These are phyloP conservation scores for Diplodia scrobiculata DNA, from an alignment of 2,329 filamentous ascomycete species.

Conservation along the genomic window DNA sequence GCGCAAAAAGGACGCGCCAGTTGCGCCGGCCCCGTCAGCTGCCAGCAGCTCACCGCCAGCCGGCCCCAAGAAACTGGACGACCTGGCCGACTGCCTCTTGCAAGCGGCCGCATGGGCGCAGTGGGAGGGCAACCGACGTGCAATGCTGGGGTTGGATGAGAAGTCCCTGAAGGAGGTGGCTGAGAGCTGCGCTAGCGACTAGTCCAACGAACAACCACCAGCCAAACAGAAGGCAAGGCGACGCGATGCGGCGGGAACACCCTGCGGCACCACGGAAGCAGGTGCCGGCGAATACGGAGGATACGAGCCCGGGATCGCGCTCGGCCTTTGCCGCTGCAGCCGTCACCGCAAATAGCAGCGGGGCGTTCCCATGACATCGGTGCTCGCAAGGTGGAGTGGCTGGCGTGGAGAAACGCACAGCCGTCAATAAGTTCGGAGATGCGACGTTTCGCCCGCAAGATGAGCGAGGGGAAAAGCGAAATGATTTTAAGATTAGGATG, in stretches of 20 bases:
- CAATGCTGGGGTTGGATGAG: conserved; percentile 32
- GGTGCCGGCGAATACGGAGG: conserved; percentile 15
- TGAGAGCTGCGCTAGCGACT: conserved; percentile 12
- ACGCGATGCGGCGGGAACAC: conserved; percentile 20
- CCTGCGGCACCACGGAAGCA: conserved; percentile 13
- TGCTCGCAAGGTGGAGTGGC: neutral
- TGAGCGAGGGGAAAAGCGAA: conserved; percentile 22
- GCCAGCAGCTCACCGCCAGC: neutral
- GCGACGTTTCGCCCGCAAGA: conserved; percentile 5
- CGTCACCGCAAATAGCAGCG: conserved; percentile 16
- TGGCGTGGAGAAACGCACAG: conserved; percentile 7
- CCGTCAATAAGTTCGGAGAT: conserved; percentile 14
- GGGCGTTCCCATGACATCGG: neutral
- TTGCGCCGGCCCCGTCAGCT: neutral
- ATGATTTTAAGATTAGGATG: conserved; percentile 23
- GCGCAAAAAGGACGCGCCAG: neutral
- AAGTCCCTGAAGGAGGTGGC: conserved; percentile 18
- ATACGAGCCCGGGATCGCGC: conserved; percentile 12
- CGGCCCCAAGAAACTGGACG: conserved; percentile 66
- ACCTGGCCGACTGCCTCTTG: conserved; percentile 76
- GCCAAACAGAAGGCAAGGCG: neutral
- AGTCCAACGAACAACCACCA: neutral
- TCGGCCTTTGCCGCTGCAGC: conserved; percentile 13
- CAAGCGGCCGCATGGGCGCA: conserved; percentile 76
- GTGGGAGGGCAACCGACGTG: conserved; percentile 65